phyloP scores from a whole-genome alignment of 169 alveolate genomes.

The Eimeria sp. region DNA sequence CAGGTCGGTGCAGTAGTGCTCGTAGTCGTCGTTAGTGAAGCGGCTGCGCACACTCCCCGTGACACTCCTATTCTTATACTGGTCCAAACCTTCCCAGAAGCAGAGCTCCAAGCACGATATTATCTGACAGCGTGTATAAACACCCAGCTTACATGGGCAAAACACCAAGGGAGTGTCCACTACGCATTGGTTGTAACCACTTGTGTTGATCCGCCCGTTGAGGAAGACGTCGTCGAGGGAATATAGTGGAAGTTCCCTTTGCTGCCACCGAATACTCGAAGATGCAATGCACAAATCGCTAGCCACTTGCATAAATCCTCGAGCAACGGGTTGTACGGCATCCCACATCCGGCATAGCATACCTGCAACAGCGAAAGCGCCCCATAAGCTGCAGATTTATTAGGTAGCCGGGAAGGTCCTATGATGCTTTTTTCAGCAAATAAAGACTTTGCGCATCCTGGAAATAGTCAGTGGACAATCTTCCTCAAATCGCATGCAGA shows the following conservation, averaged over 20 bases:
- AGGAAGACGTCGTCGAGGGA: slow-evolving; percentile 38
- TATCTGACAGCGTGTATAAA: background rate
- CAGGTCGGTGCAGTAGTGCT: slow-evolving; percentile 63
- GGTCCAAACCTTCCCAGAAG: background rate
- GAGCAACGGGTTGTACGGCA: slow-evolving; percentile 56
- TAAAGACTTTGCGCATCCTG: background rate
- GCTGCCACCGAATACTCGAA: slow-evolving; percentile 47
- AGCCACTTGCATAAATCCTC: slow-evolving; percentile 64
- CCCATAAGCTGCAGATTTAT: background rate
- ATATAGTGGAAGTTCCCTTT: slow-evolving; percentile 51
- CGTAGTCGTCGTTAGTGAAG: slow-evolving; percentile 67
- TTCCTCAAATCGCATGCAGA: background rate
- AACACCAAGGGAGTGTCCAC: slow-evolving; percentile 35
- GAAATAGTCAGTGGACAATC: background rate
- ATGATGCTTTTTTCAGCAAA: background rate
- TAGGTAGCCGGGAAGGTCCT: background rate
- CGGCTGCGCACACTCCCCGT: slow-evolving; percentile 23
- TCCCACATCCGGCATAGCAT: slow-evolving; percentile 30
- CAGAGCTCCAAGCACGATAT: background rate
- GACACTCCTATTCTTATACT: background rate
- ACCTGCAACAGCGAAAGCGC: slow-evolving; percentile 28
- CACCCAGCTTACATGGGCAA: slow-evolving; percentile 48
- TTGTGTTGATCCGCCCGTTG: background rate
- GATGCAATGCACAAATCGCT: slow-evolving; percentile 40
- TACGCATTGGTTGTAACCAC: slow-evolving; percentile 62